These are phyloP conservation scores for Amylostereum areolatum DNA, from an alignment of 1,284 basidiomycete species.

Conservation along the genomic window DNA sequence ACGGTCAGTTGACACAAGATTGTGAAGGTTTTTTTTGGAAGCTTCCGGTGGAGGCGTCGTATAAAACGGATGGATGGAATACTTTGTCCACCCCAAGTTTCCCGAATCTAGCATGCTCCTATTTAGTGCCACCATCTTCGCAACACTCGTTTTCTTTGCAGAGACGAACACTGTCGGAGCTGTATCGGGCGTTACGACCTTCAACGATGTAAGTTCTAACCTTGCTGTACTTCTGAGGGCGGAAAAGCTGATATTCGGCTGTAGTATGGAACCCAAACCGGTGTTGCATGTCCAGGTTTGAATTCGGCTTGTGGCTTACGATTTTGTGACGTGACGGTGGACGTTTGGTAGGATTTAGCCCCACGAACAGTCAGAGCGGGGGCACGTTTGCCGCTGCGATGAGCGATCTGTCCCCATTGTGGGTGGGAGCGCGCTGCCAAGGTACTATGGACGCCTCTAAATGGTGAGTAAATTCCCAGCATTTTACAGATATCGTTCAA, in stretches of 20 bases:
- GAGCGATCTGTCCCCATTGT: slow-evolving; percentile 29
- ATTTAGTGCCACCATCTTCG: not conserved
- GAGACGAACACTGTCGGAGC: slow-evolving; percentile 1
- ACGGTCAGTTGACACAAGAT: too few species aligned
- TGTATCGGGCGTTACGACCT: slow-evolving; percentile 21
- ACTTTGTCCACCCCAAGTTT: too few species aligned
- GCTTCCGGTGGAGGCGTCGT: too few species aligned
- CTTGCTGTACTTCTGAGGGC: slow-evolving; percentile 8
- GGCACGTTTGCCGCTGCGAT: slow-evolving; percentile 27
- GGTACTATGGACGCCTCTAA: slow-evolving; percentile 25
- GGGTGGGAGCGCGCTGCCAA: slow-evolving; percentile 24
- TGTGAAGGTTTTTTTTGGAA: too few species aligned
- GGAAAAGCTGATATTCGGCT: not conserved
- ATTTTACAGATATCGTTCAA: too few species aligned
- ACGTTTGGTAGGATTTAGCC: slow-evolving; percentile 16
- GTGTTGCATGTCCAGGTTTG: slow-evolving; percentile 24
- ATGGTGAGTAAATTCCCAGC: slow-evolving; percentile 10
- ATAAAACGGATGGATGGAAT: too few species aligned
- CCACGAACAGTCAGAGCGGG: slow-evolving; percentile 25
- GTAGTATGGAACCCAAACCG: slow-evolving; percentile 23
- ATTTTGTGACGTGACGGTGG: not conserved
- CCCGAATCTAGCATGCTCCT: too few species aligned
- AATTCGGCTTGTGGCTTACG: not conserved
- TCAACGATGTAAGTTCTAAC: slow-evolving; percentile 24
- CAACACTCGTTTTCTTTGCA: not conserved